Evolutionary conservation across 306 rosid species (phyloP), one percentile per base, ranked within the genome.

Genomic region (Senna tora): DNA sequence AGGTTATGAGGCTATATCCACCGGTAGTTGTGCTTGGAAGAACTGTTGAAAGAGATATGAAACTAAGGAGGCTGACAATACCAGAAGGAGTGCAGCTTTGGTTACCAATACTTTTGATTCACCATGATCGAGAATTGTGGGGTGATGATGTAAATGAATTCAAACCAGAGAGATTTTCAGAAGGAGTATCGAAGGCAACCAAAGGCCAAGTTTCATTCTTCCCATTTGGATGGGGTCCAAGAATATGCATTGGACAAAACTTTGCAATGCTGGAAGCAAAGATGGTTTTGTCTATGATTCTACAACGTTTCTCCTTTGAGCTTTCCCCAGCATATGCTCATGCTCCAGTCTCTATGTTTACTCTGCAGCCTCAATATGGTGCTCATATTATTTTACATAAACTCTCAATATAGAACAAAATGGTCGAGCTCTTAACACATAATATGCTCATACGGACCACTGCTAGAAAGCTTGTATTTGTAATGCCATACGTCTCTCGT

Each of bases 191-290:
- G 0, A 85, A 84, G 69, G 91, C 91, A 46, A 76, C 89, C 9
- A 84, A 82, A 16, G 69, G 82, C 9, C 73, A 3, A 78, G 17
- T 36, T 30, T 65, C 79, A 5, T 86, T 71, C 70, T 51, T 87
- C 13, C 92, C 96, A 0, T 89, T 89, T 55, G 88, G 96, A 15
- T 60, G 88, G 75, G 96, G 88, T 65, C 92, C 88, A 28, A 65
- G 96, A 38, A 73, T 83, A 5, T 89, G 90, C 81, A 79, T 89
- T 11, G 92, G 88, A 15, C 88, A 83, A 73, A 87, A 81, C 59
- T 89, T 83, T 63, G 25, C 87, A 7, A 0, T 76, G 42, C 32
- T 76, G 25, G 87, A 83, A 80, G 82, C 80, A 38, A 80, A 83
- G 39, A 43, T 73, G 70, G 80, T 63, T 57, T 1, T 83, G 42